Base-by-base conservation (phyloP, 2,329 filamentous ascomycete species). In the Ceratocystis harringtonii region DNA sequence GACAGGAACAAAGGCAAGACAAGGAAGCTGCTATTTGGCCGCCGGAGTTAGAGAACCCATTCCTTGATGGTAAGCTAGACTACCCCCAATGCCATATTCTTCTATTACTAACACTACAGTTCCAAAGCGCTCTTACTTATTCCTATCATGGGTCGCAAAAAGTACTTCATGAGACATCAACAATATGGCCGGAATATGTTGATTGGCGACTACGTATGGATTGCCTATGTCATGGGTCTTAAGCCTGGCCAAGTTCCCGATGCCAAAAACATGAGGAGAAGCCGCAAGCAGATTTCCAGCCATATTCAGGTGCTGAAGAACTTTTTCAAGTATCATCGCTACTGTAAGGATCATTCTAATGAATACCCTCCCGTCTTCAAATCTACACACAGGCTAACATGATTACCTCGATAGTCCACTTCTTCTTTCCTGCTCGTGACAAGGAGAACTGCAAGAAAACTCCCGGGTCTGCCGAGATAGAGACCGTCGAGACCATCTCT, bases 261-360 rank as follows among this genome's bases (percentile, higher is more conserved):
- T 68, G 73, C 74, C 52, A 74, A 76, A 62, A 72, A 75, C 68
- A 79, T 80, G 72, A 76, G 78, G 68, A 77, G 83, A 66, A 65
- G 65, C 32, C 66, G 68, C 65, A 88, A 88, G 72, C 84, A 86
- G 70, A 83, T 88, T 4, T 87, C 84, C 1, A 87, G 84, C 71
- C 85, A 88, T 71, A 87, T 88, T 71, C 85, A 88, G 71, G 85
- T 88, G 15, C 75, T 87, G 65, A 87, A 87, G 75, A 82, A 82
- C 63, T 86, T 87, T 72, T 82, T 88, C 69, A 78, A 80, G 65
- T 80, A 81, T 65, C 77, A 87, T 68, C 79, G 82, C 55, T 84
- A 81, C 72, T 86, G 84, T 86, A 76, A 80, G 84, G 1, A 52
- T 25, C 77, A 30, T 32, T 48, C 50, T 15, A 15, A 57, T 58